Evolutionary conservation across 164 flowering plant species (phyloP).

Genomic region (Stephania yunnanensis): DNA sequence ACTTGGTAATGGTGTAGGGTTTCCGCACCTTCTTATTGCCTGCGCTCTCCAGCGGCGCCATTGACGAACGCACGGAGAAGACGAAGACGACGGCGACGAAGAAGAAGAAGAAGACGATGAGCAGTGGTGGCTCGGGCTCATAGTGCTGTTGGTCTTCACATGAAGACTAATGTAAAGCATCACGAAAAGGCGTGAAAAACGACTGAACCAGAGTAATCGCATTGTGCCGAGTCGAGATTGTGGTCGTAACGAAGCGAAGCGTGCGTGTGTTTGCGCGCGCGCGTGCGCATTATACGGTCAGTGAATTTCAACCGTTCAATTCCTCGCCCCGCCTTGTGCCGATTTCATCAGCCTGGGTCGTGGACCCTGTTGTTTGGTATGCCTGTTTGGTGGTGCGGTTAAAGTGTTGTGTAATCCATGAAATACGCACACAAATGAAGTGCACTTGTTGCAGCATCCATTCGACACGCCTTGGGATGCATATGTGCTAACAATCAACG

Average conservation of each 20-base stretch:
- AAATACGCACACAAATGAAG: no score
- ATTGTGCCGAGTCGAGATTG: neutral
- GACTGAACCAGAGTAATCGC: neutral
- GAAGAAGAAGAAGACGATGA: conserved; percentile 7
- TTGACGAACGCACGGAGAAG: conserved; percentile 18
- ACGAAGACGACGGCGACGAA: neutral
- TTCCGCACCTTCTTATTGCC: conserved; percentile 64
- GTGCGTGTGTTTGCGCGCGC: neutral
- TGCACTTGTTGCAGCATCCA: no score
- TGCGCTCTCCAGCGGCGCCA: conserved; percentile 28
- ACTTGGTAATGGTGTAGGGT: conserved; percentile 42
- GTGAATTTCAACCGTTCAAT: conserved; percentile 1
- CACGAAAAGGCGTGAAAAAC: neutral
- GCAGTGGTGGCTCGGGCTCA: neutral
- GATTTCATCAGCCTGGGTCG: no score
- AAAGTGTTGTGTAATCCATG: no score
- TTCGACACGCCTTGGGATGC: no score
- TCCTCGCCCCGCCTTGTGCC: neutral
- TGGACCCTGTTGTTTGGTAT: no score
- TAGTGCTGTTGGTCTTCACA: neutral
- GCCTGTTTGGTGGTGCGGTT: no score
- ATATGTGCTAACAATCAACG: no score
- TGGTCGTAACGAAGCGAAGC: neutral
- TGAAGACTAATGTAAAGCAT: neutral
- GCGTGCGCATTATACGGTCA: neutral